Conservation (phyloP, 306 rosid genomes). For the Malus sieversii region DNA sequence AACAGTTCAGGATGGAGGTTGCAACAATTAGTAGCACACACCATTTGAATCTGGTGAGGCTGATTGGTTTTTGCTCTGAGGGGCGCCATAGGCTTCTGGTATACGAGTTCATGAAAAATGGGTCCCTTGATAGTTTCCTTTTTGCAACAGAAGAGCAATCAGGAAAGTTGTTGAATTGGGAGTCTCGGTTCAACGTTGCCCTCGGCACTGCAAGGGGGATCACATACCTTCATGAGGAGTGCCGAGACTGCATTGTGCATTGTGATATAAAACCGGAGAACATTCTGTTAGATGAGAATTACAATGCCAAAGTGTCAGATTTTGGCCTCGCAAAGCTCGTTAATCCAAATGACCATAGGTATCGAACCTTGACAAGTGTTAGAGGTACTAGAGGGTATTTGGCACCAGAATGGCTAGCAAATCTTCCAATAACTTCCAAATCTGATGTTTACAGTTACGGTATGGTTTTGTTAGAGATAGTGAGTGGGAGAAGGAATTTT, state of each 20-base stretch:
- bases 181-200: conserved; percentile 49
- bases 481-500: conserved; percentile 76
- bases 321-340: conserved; percentile 80
- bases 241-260: conserved; percentile 80
- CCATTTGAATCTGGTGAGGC: conserved; percentile 78
- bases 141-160: conserved; percentile 36
- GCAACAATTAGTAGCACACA: conserved; percentile 85
- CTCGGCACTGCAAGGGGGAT: conserved; percentile 84
- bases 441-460: conserved; percentile 78
- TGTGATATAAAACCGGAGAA: conserved; percentile 89
- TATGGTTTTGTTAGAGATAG: conserved; percentile 78
- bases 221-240: conserved; percentile 88
- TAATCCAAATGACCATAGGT: conserved; percentile 48
- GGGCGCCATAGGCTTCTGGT: conserved; percentile 80
- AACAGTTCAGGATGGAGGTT: conserved; percentile 80
- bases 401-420: conserved; percentile 90
- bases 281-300: conserved; percentile 71
- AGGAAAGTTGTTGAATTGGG: conserved; percentile 60
- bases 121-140: conserved; percentile 61
- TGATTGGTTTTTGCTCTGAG: conserved; percentile 87
- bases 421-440: conserved; percentile 66
- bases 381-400: conserved; percentile 82
- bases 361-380: conserved; percentile 58
- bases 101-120: conserved; percentile 79
- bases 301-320: conserved; percentile 70